These are phyloP conservation scores for Escovopsis sp. DNA, from an alignment of 2,329 filamentous ascomycete species.

Conservation along the genomic window DNA sequence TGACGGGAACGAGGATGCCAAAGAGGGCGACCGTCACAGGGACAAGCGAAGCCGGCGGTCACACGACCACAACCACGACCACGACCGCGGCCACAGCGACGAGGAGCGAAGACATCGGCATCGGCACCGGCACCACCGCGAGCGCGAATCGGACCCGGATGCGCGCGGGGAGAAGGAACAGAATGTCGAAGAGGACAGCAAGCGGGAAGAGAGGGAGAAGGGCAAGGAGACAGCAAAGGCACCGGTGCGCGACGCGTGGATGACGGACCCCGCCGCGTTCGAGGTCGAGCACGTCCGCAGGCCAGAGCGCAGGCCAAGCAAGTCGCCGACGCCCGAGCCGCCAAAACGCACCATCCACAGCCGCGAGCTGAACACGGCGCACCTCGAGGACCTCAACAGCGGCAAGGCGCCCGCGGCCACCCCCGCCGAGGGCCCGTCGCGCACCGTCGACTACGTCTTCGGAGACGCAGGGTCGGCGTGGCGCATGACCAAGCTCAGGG, in stretches of 20 bases:
- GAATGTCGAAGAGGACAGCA: no score
- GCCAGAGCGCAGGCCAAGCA: slow-evolving; percentile 34
- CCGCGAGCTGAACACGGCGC: slow-evolving; percentile 60
- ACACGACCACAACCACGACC: slow-evolving; percentile 33
- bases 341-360: slow-evolving; percentile 61
- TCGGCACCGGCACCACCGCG: slow-evolving; percentile 7
- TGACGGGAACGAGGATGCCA: slow-evolving; percentile 5
- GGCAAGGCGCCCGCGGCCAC: slow-evolving; percentile 21
- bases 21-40: slow-evolving; percentile 35
- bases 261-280: slow-evolving; percentile 72
- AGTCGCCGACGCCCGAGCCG: slow-evolving; percentile 27
- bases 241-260: slow-evolving; percentile 74
- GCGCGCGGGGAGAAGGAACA: no score
- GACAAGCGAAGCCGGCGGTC: slow-evolving; percentile 47
- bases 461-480: slow-evolving; percentile 83
- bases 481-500: slow-evolving; percentile 91
- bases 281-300: slow-evolving; percentile 71
- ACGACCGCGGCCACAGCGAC: slow-evolving; percentile 11
- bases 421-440: slow-evolving; percentile 21
- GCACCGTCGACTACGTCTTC: slow-evolving; percentile 59
- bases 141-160: no score
- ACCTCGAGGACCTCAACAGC: slow-evolving; percentile 44
- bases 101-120: slow-evolving; percentile 22
- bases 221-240: slow-evolving; percentile 27
- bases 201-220: neutral